Conservation (phyloP, 2,329 filamentous ascomycete species). For the Chaetomiaceae sp. region DNA sequence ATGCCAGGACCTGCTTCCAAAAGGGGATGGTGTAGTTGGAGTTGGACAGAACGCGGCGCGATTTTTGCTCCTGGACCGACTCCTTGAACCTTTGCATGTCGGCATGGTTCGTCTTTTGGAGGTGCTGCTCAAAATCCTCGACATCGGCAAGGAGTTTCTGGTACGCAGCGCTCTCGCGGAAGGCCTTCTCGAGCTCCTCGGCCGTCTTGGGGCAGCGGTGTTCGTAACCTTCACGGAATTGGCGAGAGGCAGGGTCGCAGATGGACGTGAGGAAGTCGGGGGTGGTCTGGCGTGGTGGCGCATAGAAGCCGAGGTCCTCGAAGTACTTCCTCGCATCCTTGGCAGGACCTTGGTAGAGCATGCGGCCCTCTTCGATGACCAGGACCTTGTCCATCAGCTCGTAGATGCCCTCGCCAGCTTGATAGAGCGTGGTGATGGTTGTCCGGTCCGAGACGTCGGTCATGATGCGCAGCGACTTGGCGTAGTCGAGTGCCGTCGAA, state of each 20-base stretch:
- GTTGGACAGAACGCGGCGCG: conserved; percentile 13
- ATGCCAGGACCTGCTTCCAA: conserved; percentile 61
- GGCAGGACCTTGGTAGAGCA: conserved; percentile 62
- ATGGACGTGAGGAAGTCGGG: conserved; percentile 74
- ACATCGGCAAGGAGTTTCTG: conserved; percentile 54
- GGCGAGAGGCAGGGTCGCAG: conserved; percentile 67
- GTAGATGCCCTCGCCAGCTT: conserved; percentile 55
- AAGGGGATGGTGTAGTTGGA: conserved; percentile 71
- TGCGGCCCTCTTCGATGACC: conserved; percentile 61
- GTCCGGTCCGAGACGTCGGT: conserved; percentile 61
- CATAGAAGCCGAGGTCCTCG: conserved; percentile 61
- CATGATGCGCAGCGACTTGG: conserved; percentile 60
- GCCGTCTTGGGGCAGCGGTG: conserved; percentile 63
- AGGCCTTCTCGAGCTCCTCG: conserved; percentile 61
- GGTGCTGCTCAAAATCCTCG: conserved; percentile 34
- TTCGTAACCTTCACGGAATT: conserved; percentile 62
- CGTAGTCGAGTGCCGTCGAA: conserved; percentile 62
- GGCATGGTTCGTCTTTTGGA: conserved; percentile 19
- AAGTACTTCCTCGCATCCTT: conserved; percentile 62
- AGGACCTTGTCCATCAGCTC: conserved; percentile 65
- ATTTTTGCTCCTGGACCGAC: conserved; percentile 46
- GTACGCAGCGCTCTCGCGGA: conserved; percentile 57
- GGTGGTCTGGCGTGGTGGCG: conserved; percentile 56
- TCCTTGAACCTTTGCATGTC: conserved; percentile 23
- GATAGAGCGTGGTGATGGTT: conserved; percentile 60